A percentile compares a stretch with the other conserved stretches of the same genome.
phyloP scores from a whole-genome alignment of 2,329 filamentous ascomycete genomes.

The Colletotrichum sp. region DNA sequence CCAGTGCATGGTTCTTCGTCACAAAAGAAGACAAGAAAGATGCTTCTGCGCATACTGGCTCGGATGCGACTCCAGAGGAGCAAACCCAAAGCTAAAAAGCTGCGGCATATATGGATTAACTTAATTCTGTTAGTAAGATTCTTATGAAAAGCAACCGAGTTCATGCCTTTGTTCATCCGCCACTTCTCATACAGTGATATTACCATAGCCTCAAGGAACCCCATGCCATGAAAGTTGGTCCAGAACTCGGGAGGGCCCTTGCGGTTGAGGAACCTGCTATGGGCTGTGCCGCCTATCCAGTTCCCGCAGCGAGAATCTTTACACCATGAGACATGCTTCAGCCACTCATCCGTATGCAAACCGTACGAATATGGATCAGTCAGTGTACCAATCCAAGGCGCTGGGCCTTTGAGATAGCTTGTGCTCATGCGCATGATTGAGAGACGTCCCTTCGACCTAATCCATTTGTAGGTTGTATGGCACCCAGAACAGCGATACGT shows the following conservation, averaged over 20 bases:
- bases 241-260: background rate
- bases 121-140: background rate
- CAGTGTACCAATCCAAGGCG: background rate
- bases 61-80: background rate
- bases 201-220: background rate
- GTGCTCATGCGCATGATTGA: background rate
- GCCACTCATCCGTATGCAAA: background rate
- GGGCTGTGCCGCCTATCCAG: background rate
- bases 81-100: background rate
- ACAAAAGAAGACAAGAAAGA: conserved; percentile 13
- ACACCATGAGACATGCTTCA: background rate
- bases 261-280: background rate
- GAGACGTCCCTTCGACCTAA: background rate
- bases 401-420: background rate
- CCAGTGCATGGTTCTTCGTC: conserved; percentile 26
- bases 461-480: background rate
- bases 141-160: background rate
- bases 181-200: background rate
- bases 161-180: background rate
- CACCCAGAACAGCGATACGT: background rate
- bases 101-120: background rate
- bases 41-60: background rate
- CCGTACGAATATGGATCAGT: background rate
- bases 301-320: background rate
- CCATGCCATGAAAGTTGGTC: background rate